Evolutionary conservation across 441 rosid genomes (phyloP), one percentile per base, ranked within the genome.

Genomic region (Geranium incanum): DNA sequence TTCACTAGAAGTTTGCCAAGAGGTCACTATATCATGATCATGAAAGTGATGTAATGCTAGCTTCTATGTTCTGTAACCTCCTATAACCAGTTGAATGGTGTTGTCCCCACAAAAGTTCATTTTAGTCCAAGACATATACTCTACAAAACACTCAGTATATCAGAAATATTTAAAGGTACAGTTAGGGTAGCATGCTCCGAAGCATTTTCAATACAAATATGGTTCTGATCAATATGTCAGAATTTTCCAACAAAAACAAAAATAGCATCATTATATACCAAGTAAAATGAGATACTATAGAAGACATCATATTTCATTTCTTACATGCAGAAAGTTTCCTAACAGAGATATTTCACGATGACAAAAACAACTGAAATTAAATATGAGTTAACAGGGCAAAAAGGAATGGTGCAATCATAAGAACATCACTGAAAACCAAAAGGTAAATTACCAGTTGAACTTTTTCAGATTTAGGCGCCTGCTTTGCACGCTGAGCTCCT

Each of bases 401-500:
- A 57, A 6, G 63, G 63, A 57, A 57, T 19, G 21, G 28, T 28
- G 18, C 28, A 57, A 16, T 18, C 15, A 48, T 48, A 57, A 55
- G 6, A 57, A 16, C 63, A 16, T 19, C 63, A 57, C 63, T 57
- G 28, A 57, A 21, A 57, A 18, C 28, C 63, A 57, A 57, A 57
- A 57, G 18, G 9, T 57, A 57, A 3, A 80, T 84, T 90, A 94
- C 99, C 99, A 94, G 88, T 80, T 92, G 97, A 68, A 94, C 88
- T 90, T 84, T 94, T 72, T 92, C 97, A 71, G 86, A 45, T 84
- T 92, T 94, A 48, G 79, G 81, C 63, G 84, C 89, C 67, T 83
- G 70, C 41, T 75, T 77, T 6, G 6, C 19, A 62, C 79, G 78
- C 55, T 86, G 89, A 76, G 84, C 79, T 71, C 63, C 63, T 57